Percentiles rank a stretch among this genome's conserved stretches.
These are phyloP conservation scores for Aaosphaeria arxii DNA, from an alignment of 2,329 filamentous ascomycete genomes.

Conservation along the genomic window DNA sequence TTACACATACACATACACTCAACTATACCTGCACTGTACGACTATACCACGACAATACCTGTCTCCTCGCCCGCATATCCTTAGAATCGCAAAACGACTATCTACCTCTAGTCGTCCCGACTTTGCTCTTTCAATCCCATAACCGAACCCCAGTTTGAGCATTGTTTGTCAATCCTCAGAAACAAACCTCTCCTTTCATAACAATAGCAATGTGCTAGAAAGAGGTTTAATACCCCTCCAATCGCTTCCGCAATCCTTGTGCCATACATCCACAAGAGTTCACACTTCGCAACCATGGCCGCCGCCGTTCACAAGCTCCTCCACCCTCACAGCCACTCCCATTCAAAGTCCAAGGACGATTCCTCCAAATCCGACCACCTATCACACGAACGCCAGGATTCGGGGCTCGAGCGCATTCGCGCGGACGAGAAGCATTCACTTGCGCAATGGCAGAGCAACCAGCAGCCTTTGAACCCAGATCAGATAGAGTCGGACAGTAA, in stretches of 20 bases:
- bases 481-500: conserved; percentile 46
- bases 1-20: no score
- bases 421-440: conserved; percentile 48
- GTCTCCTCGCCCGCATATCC: no score
- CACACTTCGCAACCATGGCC: conserved; percentile 27
- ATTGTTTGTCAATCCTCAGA: no score
- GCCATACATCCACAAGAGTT: no score
- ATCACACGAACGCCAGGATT: conserved; percentile 31
- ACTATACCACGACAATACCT: no score
- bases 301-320: conserved; percentile 36
- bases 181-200: no score
- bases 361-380: conserved; percentile 9
- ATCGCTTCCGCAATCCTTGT: background rate
- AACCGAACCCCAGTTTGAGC: no score
- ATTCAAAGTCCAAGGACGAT: conserved; percentile 27
- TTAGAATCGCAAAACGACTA: no score
- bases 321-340: conserved; percentile 19
- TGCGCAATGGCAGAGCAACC: conserved; percentile 46
- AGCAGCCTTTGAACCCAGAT: conserved; percentile 40
- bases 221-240: conserved; percentile 9
- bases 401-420: conserved; percentile 37
- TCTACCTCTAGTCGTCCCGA: no score
- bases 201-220: no score
- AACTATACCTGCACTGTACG: no score
- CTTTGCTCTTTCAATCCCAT: no score